phyloP scores from a whole-genome alignment of 2,329 filamentous ascomycete genomes.

The Ascochyta fabae region DNA sequence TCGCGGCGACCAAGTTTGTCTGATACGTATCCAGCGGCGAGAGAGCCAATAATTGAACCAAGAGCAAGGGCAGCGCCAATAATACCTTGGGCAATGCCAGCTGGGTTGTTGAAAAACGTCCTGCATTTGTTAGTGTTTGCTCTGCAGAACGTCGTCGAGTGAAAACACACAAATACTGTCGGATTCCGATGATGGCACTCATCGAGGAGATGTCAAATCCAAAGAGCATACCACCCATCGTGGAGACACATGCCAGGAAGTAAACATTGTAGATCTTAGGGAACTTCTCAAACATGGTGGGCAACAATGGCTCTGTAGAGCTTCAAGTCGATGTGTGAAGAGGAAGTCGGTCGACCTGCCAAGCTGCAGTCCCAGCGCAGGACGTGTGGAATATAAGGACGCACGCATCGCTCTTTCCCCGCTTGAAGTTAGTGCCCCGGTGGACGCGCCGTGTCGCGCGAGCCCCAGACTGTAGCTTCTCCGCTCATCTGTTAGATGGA shows the following conservation, averaged over 20 bases:
- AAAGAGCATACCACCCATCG: conserved; percentile 61
- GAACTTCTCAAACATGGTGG: conserved; percentile 41
- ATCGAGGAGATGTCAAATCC: conserved; percentile 65
- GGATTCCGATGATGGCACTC: conserved; percentile 59
- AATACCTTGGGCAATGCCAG: conserved; percentile 56
- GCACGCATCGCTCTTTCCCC: conserved; percentile 6
- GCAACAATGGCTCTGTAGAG: conserved; percentile 14
- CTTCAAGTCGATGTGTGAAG: conserved; percentile 5
- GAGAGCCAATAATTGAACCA: conserved; percentile 57
- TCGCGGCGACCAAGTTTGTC: conserved; percentile 56
- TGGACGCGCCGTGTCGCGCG: neutral
- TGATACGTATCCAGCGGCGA: conserved; percentile 59
- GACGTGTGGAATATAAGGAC: neutral
- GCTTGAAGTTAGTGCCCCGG: conserved; percentile 1
- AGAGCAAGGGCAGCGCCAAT: conserved; percentile 59
- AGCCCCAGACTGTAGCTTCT: neutral
- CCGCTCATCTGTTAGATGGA: conserved; percentile 6
- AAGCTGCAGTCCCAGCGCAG: neutral
- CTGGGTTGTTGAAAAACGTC: conserved; percentile 59
- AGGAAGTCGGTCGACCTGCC: conserved; percentile 7
- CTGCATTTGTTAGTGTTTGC: conserved; percentile 13
- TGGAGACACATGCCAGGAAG: conserved; percentile 60
- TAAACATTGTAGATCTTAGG: conserved; percentile 63
- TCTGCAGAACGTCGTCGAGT: too few species aligned
- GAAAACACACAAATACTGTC: conserved; percentile 53